Percentiles rank a stretch among this genome's conserved stretches.
Conservation (phyloP, 352 stramenopile genomes). For the Sclerospora graminicola region DNA sequence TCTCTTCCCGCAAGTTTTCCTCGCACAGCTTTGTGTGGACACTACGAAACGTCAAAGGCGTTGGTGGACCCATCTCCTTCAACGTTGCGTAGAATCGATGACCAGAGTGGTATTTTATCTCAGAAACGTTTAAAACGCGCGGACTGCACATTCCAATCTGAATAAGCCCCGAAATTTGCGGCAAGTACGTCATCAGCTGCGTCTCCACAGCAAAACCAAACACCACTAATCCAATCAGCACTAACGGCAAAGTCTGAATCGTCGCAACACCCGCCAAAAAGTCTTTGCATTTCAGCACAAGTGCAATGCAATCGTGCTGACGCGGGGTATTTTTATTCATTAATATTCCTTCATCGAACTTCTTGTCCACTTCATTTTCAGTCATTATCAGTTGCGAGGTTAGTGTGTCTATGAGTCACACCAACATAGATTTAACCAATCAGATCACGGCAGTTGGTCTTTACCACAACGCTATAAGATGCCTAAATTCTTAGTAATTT, state of each 20-base stretch:
- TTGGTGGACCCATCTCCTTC: conserved; percentile 2
- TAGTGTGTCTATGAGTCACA: too few relatives aligned
- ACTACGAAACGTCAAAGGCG: conserved; percentile 13
- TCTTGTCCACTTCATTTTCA: too few relatives aligned
- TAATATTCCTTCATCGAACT: too few relatives aligned
- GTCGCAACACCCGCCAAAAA: too few relatives aligned
- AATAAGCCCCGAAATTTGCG: neutral
- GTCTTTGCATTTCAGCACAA: too few relatives aligned
- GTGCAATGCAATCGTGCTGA: too few relatives aligned
- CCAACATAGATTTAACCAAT: too few relatives aligned
- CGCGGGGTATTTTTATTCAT: too few relatives aligned
- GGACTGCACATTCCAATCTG: neutral
- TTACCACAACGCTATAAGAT: too few relatives aligned
- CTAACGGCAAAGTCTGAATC: neutral
- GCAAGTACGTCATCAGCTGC: conserved; percentile 1
- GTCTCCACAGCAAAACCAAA: conserved; percentile 9
- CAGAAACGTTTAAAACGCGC: neutral
- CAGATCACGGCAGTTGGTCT: too few relatives aligned
- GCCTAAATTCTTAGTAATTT: too few relatives aligned
- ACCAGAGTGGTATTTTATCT: conserved; percentile 9
- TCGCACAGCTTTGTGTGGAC: conserved; percentile 11
- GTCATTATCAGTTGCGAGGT: too few relatives aligned
- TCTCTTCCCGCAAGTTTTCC: neutral
- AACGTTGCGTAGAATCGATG: conserved; percentile 13
- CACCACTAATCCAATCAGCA: conserved; percentile 2